Evolutionary conservation across 2,329 filamentous ascomycete genomes (phyloP).

Genomic region (Hirsutella minnesotensis): DNA sequence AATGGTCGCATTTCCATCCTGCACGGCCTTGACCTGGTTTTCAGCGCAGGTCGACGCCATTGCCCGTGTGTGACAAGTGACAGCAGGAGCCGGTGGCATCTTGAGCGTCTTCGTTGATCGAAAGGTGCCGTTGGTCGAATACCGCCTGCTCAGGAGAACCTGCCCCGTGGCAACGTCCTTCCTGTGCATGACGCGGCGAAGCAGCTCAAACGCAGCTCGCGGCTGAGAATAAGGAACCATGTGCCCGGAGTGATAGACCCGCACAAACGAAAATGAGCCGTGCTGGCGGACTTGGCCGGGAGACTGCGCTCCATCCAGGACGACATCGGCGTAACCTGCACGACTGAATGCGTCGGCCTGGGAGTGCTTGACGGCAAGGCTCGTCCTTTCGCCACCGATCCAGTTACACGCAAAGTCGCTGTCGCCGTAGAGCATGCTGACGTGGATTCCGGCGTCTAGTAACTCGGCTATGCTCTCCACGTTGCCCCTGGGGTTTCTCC

Average conservation of each 20-base stretch:
- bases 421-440: constrained; percentile 60
- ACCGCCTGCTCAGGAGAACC: background rate
- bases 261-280: constrained; percentile 36
- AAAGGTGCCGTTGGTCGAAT: background rate
- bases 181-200: constrained; percentile 14
- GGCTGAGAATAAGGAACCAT: constrained; percentile 49
- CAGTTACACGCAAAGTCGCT: constrained; percentile 52
- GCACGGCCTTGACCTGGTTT: constrained; percentile 1
- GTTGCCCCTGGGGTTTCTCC: constrained; percentile 25
- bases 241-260: constrained; percentile 55
- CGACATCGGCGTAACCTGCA: constrained; percentile 55
- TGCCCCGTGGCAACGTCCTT: background rate
- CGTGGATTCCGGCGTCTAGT: constrained; percentile 49
- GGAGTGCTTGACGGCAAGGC: constrained; percentile 46
- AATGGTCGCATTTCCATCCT: background rate
- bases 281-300: constrained; percentile 67
- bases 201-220: constrained; percentile 41
- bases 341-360: constrained; percentile 31
- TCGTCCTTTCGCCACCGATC: constrained; percentile 59
- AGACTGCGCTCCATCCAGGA: constrained; percentile 50
- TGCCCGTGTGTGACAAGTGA: background rate
- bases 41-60: background rate
- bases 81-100: background rate
- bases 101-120: background rate
- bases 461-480: constrained; percentile 43